Evolutionary conservation across 768 basidiomycete species (phyloP).

Genomic region (Chalciporus piperatus): DNA sequence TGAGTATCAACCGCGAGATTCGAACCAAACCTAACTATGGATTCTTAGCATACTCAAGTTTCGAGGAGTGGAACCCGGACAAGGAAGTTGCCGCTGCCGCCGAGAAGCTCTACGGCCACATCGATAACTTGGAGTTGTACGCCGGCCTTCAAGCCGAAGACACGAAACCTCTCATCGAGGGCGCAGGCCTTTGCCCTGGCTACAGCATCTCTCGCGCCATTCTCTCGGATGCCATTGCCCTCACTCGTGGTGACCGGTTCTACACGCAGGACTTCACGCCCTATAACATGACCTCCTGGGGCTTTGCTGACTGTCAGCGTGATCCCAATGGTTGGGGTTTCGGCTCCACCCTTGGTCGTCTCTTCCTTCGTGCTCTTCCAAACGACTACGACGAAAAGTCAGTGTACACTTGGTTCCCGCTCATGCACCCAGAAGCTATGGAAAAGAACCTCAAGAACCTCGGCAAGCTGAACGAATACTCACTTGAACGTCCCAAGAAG

Average conservation of each 20-base stretch:
- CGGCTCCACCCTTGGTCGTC: conserved; percentile 65
- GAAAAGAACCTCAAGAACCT: conserved; percentile 54
- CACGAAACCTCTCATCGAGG: conserved; percentile 67
- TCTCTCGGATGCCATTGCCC: conserved; percentile 80
- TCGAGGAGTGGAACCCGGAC: conserved; percentile 81
- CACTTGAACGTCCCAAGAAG: conserved; percentile 46
- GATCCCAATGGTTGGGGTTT: conserved; percentile 69
- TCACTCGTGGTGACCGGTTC: conserved; percentile 82
- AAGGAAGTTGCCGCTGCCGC: conserved; percentile 66
- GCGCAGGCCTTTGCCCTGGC: conserved; percentile 83
- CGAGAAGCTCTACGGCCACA: conserved; percentile 73
- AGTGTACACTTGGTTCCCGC: conserved; percentile 84
- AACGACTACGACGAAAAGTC: conserved; percentile 66
- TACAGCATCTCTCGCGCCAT: conserved; percentile 86
- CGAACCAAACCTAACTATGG: background rate
- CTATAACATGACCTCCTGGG: conserved; percentile 79
- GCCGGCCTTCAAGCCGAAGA: conserved; percentile 79
- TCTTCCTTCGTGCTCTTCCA: conserved; percentile 73
- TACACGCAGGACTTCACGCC: conserved; percentile 82
- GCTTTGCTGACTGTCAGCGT: conserved; percentile 79
- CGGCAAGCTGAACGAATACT: conserved; percentile 52
- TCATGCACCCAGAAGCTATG: conserved; percentile 78
- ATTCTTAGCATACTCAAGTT: conserved; percentile 56
- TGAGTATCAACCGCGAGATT: conserved; percentile 29
- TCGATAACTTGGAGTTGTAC: conserved; percentile 78